Evolutionary conservation across 495 filamentous ascomycete genomes (phyloP), one percentile per base, ranked within the genome.

Genomic region (Pseudotulostoma volvatum): DNA sequence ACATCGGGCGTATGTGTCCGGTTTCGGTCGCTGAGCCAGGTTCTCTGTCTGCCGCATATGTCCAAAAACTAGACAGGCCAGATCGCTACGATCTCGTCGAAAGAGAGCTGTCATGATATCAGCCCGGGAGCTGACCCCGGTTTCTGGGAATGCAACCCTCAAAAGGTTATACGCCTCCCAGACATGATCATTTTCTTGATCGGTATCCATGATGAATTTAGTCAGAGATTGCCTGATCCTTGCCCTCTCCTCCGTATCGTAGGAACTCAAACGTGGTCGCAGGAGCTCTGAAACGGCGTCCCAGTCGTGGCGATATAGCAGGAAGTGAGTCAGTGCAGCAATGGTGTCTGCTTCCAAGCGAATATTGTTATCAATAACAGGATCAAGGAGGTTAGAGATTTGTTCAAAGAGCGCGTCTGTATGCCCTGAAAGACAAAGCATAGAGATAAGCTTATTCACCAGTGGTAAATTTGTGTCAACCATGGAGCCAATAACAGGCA

Each of bases 101-200:
- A 93, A 96, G 62, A 96, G 92, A 23, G 68, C 61, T 13, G 74
- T 64, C 85, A 97, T 95, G 32, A 95, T 64, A 13, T 67, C 56
- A 3, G 74, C 74, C 15, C 87, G 77, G 31, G 68, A 61, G 9
- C 57, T 56, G 1, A 70, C 61, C 1, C 66, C 57, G 0, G 73
- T 73, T 52, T 94, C 88, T 7, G 79, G 73, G 63, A 95, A 94
- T 44, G 81, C 72, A 19, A 79, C 62, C 19, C 74, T 74, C 18
- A 90, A 52, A 9, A 95, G 67, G 19, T 71, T 67, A 59, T 96
- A 96, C 8, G 73, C 71, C 40, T 86, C 79, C 90, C 88, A 96
- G 2, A 70, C 64, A 14, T 65, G 68, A 3, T 73, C 67, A 3
- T 66, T 75, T 39, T 67, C 74, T 44, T 74, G 76, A 3, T 52